Evolutionary conservation across 2,329 filamentous ascomycete genomes (phyloP).

Genomic region (Cladophialophora bantiana): DNA sequence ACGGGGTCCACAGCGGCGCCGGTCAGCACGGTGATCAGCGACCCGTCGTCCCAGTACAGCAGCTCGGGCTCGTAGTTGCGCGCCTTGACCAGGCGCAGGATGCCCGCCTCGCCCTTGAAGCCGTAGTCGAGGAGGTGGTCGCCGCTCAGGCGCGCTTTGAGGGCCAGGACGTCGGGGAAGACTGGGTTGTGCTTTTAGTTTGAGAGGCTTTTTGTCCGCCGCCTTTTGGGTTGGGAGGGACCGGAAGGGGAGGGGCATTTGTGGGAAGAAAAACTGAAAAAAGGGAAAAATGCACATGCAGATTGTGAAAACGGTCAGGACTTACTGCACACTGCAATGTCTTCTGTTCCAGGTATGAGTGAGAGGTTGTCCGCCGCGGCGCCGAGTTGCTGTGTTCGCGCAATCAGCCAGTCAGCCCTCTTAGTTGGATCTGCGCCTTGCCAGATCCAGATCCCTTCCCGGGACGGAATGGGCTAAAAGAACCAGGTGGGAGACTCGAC

Average conservation of each 20-base stretch:
- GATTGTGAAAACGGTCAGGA: neutral
- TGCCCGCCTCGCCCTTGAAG: slow-evolving; percentile 22
- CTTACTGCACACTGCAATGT: slow-evolving; percentile 31
- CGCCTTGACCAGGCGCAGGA: slow-evolving; percentile 31
- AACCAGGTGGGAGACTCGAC: neutral
- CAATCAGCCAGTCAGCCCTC: neutral
- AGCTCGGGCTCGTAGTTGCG: slow-evolving; percentile 32
- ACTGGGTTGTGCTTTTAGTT: slow-evolving; percentile 5
- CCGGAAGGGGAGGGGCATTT: neutral
- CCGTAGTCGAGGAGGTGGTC: slow-evolving; percentile 20
- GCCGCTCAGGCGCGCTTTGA: slow-evolving; percentile 8
- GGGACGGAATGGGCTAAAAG: too few species aligned
- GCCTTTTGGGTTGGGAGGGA: neutral
- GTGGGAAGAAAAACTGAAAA: neutral
- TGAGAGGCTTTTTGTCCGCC: neutral
- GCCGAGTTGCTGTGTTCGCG: slow-evolving; percentile 21
- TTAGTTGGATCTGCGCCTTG: too few species aligned
- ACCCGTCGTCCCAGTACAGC: slow-evolving; percentile 34
- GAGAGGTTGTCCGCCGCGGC: slow-evolving; percentile 34
- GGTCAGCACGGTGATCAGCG: slow-evolving; percentile 31
- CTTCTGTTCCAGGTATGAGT: slow-evolving; percentile 28
- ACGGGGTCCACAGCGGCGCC: slow-evolving; percentile 30
- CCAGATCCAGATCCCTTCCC: too few species aligned
- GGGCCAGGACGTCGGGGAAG: slow-evolving; percentile 25
- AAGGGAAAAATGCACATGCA: neutral